These are phyloP conservation scores for Mucor mucedo DNA, from an alignment of 371 early-diverging fungal species.

Conservation along the genomic window DNA sequence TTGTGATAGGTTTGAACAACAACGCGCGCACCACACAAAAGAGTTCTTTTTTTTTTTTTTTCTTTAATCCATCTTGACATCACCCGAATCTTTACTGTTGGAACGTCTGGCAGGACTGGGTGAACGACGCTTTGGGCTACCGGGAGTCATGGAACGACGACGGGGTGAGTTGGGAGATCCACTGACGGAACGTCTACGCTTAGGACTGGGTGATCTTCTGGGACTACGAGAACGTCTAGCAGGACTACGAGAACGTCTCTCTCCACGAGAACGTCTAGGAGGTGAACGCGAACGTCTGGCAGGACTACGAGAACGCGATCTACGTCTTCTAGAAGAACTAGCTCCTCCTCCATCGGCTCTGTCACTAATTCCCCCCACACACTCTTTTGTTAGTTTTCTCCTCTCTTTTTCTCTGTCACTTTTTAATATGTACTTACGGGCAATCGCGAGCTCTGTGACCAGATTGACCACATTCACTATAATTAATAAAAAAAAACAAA, in stretches of 20 bases:
- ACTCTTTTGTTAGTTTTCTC: not conserved
- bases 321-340: conserved; percentile 24
- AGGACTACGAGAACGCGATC: conserved; percentile 24
- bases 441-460: conserved; percentile 49
- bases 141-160: conserved; percentile 13
- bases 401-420: not conserved
- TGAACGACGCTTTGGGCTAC: conserved; percentile 12
- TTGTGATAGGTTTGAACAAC: not conserved
- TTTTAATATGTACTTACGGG: conserved; percentile 32
- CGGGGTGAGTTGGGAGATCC: conserved; percentile 17
- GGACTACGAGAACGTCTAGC: conserved; percentile 39
- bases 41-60: not conserved
- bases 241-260: conserved; percentile 22
- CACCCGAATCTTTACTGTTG: conserved; percentile 12
- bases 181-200: conserved; percentile 20
- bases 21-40: too few species aligned
- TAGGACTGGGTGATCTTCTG: conserved; percentile 30
- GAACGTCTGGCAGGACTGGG: conserved; percentile 20
- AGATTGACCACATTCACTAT: conserved; percentile 46
- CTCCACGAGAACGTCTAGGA: conserved; percentile 37
- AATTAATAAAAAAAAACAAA: not conserved
- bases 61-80: conserved; percentile 16
- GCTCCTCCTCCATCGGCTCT: conserved; percentile 10
- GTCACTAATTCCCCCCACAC: not conserved
- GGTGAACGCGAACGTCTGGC: conserved; percentile 47